Base-by-base conservation (phyloP, 2,329 filamentous ascomycete genomes). In the Parafenestella ontariensis region DNA sequence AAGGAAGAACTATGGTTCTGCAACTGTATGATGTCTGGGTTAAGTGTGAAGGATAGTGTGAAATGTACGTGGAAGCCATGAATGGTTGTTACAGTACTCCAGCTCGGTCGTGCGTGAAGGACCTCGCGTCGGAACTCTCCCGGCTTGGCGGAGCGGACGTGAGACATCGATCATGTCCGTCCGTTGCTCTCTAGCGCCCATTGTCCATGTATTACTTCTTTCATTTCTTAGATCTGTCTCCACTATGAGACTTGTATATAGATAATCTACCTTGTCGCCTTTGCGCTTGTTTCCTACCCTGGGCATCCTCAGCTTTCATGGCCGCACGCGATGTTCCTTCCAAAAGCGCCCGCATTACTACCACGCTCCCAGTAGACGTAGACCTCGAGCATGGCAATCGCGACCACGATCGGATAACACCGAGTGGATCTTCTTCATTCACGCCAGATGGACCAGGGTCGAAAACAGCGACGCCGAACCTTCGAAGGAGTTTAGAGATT, bases 371-470 rank as follows among this genome's bases (percentile, higher is more conserved):
- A 33, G 37, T 50, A 23, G 42, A 41, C 42, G 26, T 54, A 13
- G 56, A 61, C 52, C 40, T 61, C 31, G 55, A 58, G 36, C 49
- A 46, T 26, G 58, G 55, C 28, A 34, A 46, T 10, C 26, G 37
- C 45, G 31, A 40, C 18, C 24, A 29, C 43, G 37, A 55, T 31
- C 46, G 40, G 17, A 49, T 50, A 5, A 46, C 43, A 43, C 46
- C 40, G 23, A 47, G 37, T 37, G 44, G 23, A 34, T 48, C 50
- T 5, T 44, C 45, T 3, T 39, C 23, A 13, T 31, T 24, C 15
- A 29, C 45, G 17, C 46, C 40, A 18, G 37, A 48, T 9, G 48
- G 36, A 13, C 13, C 40, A 5, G 29, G 17, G 11, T 58, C 52
- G 15, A 50, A 49, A 23, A 34, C 31, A 18, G 46, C 43, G 15